Base-by-base conservation (phyloP, 257 asterid genomes). In the Linaria vulgaris region DNA sequence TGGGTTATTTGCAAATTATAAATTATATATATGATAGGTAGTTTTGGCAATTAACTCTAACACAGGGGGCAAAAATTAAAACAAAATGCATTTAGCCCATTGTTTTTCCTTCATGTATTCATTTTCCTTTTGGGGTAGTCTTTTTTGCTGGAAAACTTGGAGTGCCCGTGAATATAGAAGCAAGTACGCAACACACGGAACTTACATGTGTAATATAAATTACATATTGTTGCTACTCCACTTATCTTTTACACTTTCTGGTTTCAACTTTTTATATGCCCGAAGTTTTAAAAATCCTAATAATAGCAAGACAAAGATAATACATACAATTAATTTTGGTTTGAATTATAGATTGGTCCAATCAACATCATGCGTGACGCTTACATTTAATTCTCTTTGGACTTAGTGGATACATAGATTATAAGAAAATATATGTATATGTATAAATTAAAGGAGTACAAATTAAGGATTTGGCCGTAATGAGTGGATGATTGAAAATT, bases 91-190 rank as follows among this genome's bases (percentile, higher is more conserved):
- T n/a, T n/a, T n/a, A n/a, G n/a, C n/a, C n/a, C n/a, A n/a, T n/a
- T n/a, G n/a, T n/a, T 41, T 13, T 11, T 19, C 0, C 16, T 38
- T 31, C 19, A 37, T 38, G 16, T 6, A 3, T 30, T 64, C 23
- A 11, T 21, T 19, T 17, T 25, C 19, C 16, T 4, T 56, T n/a
- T 12, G 10, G 27, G 14, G 19, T n/a, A 20, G 47, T 63, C 11
- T 46, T 59, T n/a, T 34, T 61, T 57, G 83, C 73, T 74, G 83
- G 80, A 71, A 67, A 65, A 63, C 46, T 9, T 44, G 63, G 50
- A 52, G 56, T 51, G 71, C 73, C 90, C 90, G 90, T 84, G 90
- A 81, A 56, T 52, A 69, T 69, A 60, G 74, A 80, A 30, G 27
- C 34, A 24, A 3, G 11, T 16, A 30, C 25, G 62, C 68, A 38